Conservation (phyloP, 768 basidiomycete genomes). For the Terana coerulea region DNA sequence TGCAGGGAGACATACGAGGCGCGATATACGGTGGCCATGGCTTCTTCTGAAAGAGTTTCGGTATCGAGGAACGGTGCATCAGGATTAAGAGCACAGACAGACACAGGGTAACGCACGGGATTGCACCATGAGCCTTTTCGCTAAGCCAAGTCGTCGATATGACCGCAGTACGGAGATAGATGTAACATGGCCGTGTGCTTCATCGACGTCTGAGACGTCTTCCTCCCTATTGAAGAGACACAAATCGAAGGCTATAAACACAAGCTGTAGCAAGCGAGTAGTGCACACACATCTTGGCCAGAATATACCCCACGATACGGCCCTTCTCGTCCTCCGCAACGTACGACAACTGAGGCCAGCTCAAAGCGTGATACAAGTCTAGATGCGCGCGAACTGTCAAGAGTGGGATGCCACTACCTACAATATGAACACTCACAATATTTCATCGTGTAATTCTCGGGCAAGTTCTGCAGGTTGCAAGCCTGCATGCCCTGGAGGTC, state of each 20-base stretch:
- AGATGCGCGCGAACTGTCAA: constrained; percentile 1
- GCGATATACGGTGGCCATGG: constrained; percentile 86
- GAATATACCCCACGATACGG: constrained; percentile 88
- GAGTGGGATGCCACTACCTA: no score
- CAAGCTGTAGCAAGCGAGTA: neutral
- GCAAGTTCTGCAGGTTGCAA: constrained; percentile 88
- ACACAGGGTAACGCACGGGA: constrained; percentile 59
- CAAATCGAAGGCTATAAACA: neutral
- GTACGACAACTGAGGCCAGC: constrained; percentile 92
- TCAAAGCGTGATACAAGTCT: constrained; percentile 89
- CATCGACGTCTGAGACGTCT: constrained; percentile 52
- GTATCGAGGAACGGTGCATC: no score
- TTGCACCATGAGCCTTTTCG: constrained; percentile 91
- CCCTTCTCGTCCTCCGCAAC: constrained; percentile 91
- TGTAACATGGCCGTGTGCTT: constrained; percentile 88
- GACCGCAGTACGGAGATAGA: constrained; percentile 93
- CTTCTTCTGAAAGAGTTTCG: constrained; percentile 61
- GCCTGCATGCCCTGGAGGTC: constrained; percentile 93
- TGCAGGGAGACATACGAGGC: constrained; percentile 85
- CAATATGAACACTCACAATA: constrained; percentile 57
- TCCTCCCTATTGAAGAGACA: constrained; percentile 51
- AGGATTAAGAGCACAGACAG: neutral
- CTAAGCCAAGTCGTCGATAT: constrained; percentile 87
- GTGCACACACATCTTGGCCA: constrained; percentile 83
- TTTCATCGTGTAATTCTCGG: constrained; percentile 86